Evolutionary conservation across 345 rosid genomes (phyloP), one percentile per base, ranked within the genome.

Genomic region (Linum trigynum): DNA sequence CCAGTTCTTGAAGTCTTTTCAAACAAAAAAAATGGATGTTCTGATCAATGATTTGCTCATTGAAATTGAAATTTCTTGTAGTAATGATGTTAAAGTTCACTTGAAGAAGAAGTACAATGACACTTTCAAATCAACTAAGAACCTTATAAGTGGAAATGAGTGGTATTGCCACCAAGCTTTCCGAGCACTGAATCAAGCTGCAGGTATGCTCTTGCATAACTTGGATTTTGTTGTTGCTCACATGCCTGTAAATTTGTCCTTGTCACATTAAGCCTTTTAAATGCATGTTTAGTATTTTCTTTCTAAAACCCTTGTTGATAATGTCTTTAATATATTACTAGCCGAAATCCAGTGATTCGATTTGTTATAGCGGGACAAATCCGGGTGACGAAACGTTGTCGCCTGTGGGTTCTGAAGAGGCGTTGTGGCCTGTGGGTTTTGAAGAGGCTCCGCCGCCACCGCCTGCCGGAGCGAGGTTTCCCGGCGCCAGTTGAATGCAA

Each of bases 91-190:
- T 74, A 88, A 86, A 79, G 90, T 94, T 51, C 72, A 77, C 63
- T 72, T 90, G 66, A 94, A 94, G 88, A 94, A 86, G 83, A 88
- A 82, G 62, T 90, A 88, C 65, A 90, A 94, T 68, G 94, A 94
- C 72, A 72, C 73, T 10, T 81, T 81, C 75, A 85, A 82, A 75
- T 76, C 96, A 66, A 86, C 97, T 43, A 90, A 88, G 69, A 81
- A 77, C 70, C 96, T 94, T 76, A 78, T 90, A 14, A 83, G 87
- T 71, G 99, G 99, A 70, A 90, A 72, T 67, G 95, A 94, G 36
- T 94, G 99, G 99, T 94, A 94, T 69, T 90, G 99, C 81, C 81
- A 84, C 59, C 99, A 94, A 76, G 97, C 99, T 40, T 94, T 90
- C 67, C 86, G 97, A 68, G 90, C 97, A 70, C 77, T 90, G 68